These are phyloP conservation scores for Colletotrichum orchidophilum DNA, from an alignment of 2,329 filamentous ascomycete genomes.

Conservation along the genomic window DNA sequence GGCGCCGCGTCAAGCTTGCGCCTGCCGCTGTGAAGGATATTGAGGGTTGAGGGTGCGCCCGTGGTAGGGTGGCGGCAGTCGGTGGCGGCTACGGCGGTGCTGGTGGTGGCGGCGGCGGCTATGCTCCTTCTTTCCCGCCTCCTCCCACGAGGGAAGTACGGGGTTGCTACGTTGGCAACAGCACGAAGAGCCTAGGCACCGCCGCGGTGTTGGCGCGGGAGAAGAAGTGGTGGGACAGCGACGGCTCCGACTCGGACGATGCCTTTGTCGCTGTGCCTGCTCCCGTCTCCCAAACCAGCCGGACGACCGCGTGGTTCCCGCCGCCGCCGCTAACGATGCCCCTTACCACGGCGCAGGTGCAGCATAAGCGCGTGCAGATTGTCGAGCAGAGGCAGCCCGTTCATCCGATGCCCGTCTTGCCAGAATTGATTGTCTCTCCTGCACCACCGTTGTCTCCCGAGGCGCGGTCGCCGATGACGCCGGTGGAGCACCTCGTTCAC, in stretches of 20 bases:
- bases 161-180: constrained; percentile 28
- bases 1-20: constrained; percentile 64
- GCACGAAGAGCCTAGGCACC: constrained; percentile 44
- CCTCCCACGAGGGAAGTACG: constrained; percentile 6
- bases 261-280: constrained; percentile 30
- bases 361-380: constrained; percentile 22
- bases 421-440: constrained; percentile 30
- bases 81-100: neutral
- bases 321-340: constrained; percentile 35
- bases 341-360: constrained; percentile 46
- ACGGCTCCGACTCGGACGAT: constrained; percentile 43
- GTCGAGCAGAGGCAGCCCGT: constrained; percentile 32
- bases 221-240: constrained; percentile 44
- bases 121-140: constrained; percentile 11
- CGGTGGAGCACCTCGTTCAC: constrained; percentile 13
- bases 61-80: constrained; percentile 45
- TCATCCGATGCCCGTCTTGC: constrained; percentile 25
- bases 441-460: constrained; percentile 17
- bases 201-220: constrained; percentile 47
- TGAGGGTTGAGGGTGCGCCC: constrained; percentile 59
- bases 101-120: neutral
- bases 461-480: constrained; percentile 36
- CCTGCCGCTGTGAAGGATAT: constrained; percentile 55
- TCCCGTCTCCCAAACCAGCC: constrained; percentile 27
- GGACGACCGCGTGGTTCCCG: constrained; percentile 41